These are phyloP conservation scores for Arthromyces matolae DNA, from an alignment of 768 basidiomycete species.

Conservation along the genomic window DNA sequence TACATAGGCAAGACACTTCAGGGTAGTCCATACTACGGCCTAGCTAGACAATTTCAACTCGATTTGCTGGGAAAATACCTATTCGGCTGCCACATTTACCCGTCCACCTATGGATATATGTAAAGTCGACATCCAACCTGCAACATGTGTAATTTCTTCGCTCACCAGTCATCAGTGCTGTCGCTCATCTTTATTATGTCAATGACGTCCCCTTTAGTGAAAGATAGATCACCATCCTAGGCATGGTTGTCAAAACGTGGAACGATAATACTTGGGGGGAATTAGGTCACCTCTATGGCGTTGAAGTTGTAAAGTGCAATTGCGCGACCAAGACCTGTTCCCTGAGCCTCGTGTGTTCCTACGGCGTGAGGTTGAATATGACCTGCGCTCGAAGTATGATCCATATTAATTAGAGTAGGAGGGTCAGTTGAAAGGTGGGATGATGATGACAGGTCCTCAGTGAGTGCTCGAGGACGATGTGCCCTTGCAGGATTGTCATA, in stretches of 20 bases:
- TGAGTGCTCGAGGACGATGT: constrained; percentile 8
- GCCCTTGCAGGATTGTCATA: constrained; percentile 2
- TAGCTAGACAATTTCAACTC: constrained; percentile 67
- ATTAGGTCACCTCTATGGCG: constrained; percentile 58
- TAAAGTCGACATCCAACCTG: neutral
- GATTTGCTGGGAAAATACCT: constrained; percentile 82
- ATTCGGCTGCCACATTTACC: constrained; percentile 57
- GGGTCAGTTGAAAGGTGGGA: constrained; percentile 7
- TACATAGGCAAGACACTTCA: neutral
- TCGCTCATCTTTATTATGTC: constrained; percentile 64
- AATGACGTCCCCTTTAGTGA: constrained; percentile 74
- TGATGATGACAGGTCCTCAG: too few species aligned
- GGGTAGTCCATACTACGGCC: too few species aligned
- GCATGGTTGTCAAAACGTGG: constrained; percentile 6
- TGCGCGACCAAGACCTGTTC: constrained; percentile 67
- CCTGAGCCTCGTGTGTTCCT: too few species aligned
- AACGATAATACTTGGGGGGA: neutral
- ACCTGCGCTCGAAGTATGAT: too few species aligned
- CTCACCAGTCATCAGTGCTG: constrained; percentile 72
- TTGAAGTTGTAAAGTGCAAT: constrained; percentile 73
- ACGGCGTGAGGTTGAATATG: too few species aligned
- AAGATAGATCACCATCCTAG: constrained; percentile 71
- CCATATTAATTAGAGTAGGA: neutral
- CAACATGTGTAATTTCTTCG: constrained; percentile 1
- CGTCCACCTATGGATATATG: constrained; percentile 56